Evolutionary conservation across 345 rosid genomes (phyloP), one percentile per base, ranked within the genome.

Genomic region (Isatis tinctoria): DNA sequence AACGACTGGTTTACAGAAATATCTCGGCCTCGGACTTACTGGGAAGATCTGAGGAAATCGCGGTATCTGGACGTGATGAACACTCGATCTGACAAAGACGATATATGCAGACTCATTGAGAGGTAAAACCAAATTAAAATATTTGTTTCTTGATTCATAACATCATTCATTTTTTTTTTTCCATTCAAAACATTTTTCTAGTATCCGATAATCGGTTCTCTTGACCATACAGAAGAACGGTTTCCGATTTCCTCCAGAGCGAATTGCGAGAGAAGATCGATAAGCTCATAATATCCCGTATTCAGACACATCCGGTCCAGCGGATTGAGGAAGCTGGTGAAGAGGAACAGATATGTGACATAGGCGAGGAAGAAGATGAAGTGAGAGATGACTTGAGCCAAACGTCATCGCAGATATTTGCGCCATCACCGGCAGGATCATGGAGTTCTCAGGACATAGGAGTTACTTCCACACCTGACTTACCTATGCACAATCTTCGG

Each of bases 191-290:
- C n/a, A n/a, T n/a, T n/a, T n/a, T 45, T 20, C 35, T 41, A 58
- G 6, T 13, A 45, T 30, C 17, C 27, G 54, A 26, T 36, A 22
- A 4, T 4, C 17, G 20, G 48, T 10, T 32, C 16, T 74, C 9
- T 59, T 17, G 59, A 22, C 28, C 27, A 48, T 78, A 80, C 91
- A 91, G 99, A 69, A 82, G 82, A 80, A 85, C 87, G 2, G 99
- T 95, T 11, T 90, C 99, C 9, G 83, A 39, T 48, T 90, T 83
- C 70, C 90, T 95, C 33, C 73, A 73, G 11, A 87, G 97, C 70
- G 99, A 83, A 41, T 72, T 91, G 74, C 80, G 92, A 30, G 93
- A 84, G 28, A 86, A 72, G 63, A 92, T 95, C 83, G 90, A 92
- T 63, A 75, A 69, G 28, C 63, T 88, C 82, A 85, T 95, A 79